Conservation (phyloP, 129 eudicot genomes). For the Flaveria trinervia region DNA sequence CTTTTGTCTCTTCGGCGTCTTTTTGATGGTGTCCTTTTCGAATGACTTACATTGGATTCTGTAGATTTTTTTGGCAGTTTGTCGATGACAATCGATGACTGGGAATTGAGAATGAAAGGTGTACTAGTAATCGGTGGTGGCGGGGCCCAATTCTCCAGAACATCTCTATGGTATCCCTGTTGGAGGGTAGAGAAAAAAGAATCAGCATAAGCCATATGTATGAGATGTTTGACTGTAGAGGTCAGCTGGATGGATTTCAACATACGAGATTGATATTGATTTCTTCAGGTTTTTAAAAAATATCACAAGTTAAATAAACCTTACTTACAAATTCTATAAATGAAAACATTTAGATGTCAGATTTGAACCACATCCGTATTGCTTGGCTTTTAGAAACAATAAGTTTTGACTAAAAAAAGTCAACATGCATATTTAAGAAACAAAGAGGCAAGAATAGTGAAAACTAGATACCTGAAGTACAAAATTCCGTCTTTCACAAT, state of each 20-base stretch:
- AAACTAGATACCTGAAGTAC: conserved; percentile 64
- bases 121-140: conserved; percentile 51
- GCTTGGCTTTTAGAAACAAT: not conserved
- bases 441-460: conserved; percentile 14
- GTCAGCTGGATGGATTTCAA: conserved; percentile 9
- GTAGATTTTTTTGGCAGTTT: conserved; percentile 25
- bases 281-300: not conserved
- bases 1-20: conserved; percentile 53
- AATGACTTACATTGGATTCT: conserved; percentile 28
- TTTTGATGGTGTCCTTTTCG: conserved; percentile 32
- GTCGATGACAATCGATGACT: conserved; percentile 30
- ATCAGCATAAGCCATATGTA: conserved; percentile 11
- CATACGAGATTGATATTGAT: not conserved
- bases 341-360: not conserved
- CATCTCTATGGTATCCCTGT: conserved; percentile 87
- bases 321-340: not conserved
- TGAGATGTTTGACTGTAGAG: conserved; percentile 4
- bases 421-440: conserved; percentile 6
- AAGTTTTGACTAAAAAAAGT: conserved; percentile 26
- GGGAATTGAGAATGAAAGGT: conserved; percentile 37
- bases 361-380: not conserved
- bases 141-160: conserved; percentile 65
- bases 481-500: conserved; percentile 86
- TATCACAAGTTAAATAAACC: not conserved
- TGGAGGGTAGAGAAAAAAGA: not conserved